Evolutionary conservation across 495 filamentous ascomycete genomes (phyloP).

Genomic region (Aspergillus coremiiformis): DNA sequence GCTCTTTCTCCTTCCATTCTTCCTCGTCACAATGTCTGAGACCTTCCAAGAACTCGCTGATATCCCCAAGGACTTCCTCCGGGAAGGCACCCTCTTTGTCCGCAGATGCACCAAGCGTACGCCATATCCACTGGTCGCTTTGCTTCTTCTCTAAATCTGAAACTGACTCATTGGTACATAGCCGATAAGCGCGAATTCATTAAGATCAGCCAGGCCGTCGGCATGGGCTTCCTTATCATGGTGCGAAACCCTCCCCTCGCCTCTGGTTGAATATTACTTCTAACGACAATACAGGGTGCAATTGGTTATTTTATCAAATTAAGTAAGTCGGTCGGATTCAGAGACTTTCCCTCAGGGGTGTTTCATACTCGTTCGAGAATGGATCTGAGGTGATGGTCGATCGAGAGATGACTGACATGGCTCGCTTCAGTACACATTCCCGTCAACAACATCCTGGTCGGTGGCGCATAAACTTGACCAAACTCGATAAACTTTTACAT

Average conservation of each 20-base stretch:
- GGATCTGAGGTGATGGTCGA: background rate
- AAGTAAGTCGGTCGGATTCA: constrained; percentile 47
- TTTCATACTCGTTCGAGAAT: no score
- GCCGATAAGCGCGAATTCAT: constrained; percentile 84
- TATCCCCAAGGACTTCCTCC: constrained; percentile 74
- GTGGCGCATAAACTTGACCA: constrained; percentile 46
- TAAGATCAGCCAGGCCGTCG: constrained; percentile 93
- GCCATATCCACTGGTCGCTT: constrained; percentile 10
- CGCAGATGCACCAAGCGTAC: constrained; percentile 80
- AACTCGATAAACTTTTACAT: constrained; percentile 15
- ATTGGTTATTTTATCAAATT: constrained; percentile 95
- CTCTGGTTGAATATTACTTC: background rate
- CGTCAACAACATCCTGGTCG: constrained; percentile 76
- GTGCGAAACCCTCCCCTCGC: constrained; percentile 15
- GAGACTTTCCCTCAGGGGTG: background rate
- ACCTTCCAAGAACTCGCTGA: constrained; percentile 72
- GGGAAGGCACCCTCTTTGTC: constrained; percentile 74
- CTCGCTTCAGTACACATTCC: constrained; percentile 61
- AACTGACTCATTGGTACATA: constrained; percentile 24
- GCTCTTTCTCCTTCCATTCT: background rate
- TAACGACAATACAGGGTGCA: constrained; percentile 13
- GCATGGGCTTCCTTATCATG: constrained; percentile 86
- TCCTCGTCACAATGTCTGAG: constrained; percentile 52
- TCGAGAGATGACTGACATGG: constrained; percentile 2
- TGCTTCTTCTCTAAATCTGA: background rate